Conservation (phyloP, 83 land plant genomes). For the Picea engelmannii region DNA sequence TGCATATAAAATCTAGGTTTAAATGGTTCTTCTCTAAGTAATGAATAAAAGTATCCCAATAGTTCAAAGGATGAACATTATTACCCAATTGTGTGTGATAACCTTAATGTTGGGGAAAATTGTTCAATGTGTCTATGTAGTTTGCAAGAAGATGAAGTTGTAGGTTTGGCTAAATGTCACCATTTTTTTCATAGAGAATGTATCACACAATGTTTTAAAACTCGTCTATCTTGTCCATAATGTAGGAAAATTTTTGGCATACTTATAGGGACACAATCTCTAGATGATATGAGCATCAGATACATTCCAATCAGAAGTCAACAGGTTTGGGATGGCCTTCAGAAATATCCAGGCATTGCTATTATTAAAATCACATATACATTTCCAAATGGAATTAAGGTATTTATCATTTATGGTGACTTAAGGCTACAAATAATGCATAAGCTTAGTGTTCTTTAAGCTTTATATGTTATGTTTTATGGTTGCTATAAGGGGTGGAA, state of each 20-base stretch:
- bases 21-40: too few species aligned
- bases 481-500: too few species aligned
- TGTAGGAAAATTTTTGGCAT: slow-evolving; percentile 25
- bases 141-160: slow-evolving; percentile 22
- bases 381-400: slow-evolving; percentile 17
- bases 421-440: too few species aligned
- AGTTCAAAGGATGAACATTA: neutral
- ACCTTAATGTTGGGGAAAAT: slow-evolving; percentile 26
- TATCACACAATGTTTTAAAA: slow-evolving; percentile 26
- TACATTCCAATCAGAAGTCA: slow-evolving; percentile 5
- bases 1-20: too few species aligned
- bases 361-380: slow-evolving; percentile 17
- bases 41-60: neutral
- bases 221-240: slow-evolving; percentile 33
- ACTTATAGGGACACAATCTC: slow-evolving; percentile 28
- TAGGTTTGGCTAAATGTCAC: slow-evolving; percentile 27
- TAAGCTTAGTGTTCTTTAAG: too few species aligned
- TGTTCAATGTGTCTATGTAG: slow-evolving; percentile 30
- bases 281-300: slow-evolving; percentile 11
- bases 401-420: too few species aligned
- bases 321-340: neutral
- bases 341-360: slow-evolving; percentile 15
- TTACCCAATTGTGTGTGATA: slow-evolving; percentile 18
- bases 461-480: too few species aligned
- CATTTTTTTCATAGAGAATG: slow-evolving; percentile 31